Percentiles rank a stretch among this genome's conserved stretches.
These are phyloP conservation scores for Jimgerdemannia lactiflua DNA, from an alignment of 192 early-diverging fungal genomes.

Conservation along the genomic window DNA sequence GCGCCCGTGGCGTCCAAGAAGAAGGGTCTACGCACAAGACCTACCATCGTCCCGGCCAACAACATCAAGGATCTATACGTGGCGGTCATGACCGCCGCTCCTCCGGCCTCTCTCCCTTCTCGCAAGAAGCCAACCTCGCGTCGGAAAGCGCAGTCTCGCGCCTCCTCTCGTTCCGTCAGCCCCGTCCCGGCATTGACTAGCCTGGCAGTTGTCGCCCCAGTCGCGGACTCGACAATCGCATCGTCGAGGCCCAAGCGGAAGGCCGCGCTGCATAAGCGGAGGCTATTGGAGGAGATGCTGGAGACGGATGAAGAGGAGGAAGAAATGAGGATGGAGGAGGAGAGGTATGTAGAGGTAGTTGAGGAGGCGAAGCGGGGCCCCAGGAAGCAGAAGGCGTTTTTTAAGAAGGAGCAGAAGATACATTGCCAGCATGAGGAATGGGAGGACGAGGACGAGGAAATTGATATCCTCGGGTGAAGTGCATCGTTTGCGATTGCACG, in stretches of 20 bases:
- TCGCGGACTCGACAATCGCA: constrained; percentile 8
- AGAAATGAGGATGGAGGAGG: background rate
- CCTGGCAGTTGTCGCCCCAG: background rate
- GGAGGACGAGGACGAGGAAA: constrained; percentile 28
- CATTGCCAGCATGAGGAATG: constrained; percentile 7
- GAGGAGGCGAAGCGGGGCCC: background rate
- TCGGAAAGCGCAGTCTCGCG: too few species aligned
- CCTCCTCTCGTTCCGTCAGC: too few species aligned
- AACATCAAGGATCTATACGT: too few species aligned
- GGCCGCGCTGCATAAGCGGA: constrained; percentile 34
- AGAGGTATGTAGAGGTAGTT: background rate
- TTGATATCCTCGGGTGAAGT: constrained; percentile 32
- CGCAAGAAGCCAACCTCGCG: too few species aligned
- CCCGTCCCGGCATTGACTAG: background rate
- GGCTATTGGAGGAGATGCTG: constrained; percentile 31
- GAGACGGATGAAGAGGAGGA: constrained; percentile 12
- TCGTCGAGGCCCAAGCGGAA: constrained; percentile 21
- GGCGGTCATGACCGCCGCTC: too few species aligned
- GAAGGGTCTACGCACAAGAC: too few species aligned
- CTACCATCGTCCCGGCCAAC: too few species aligned
- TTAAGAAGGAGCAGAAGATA: background rate
- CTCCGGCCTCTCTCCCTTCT: too few species aligned
- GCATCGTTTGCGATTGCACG: too few species aligned
- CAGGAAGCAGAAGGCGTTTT: background rate
- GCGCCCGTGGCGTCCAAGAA: too few species aligned